A percentile compares a stretch with the other conserved stretches of the same genome.
Conservation (phyloP, 345 rosid genomes). For the Heritiera fomes region DNA sequence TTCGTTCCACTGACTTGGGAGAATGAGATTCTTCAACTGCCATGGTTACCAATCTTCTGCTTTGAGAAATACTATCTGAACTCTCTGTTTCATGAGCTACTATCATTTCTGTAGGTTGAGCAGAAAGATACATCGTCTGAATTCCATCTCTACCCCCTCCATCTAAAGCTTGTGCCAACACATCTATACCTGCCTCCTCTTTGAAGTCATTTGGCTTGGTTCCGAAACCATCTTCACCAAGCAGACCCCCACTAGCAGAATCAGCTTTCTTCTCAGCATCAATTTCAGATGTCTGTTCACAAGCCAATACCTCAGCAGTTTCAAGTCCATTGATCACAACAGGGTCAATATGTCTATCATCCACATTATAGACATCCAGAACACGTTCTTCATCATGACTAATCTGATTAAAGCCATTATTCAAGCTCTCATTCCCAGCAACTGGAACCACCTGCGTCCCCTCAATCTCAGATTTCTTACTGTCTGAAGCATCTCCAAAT, state of each 20-base stretch:
- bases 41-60: slow-evolving; percentile 22
- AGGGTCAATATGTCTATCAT: slow-evolving; percentile 30
- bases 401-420: slow-evolving; percentile 51
- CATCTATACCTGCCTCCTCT: slow-evolving; percentile 23
- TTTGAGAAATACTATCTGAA: slow-evolving; percentile 23
- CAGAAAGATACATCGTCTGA: slow-evolving; percentile 21
- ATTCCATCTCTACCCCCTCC: slow-evolving; percentile 36
- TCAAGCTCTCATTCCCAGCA: slow-evolving; percentile 32
- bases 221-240: slow-evolving; percentile 31
- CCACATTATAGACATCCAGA: slow-evolving; percentile 28
- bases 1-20: slow-evolving; percentile 18
- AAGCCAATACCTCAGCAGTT: slow-evolving; percentile 24
- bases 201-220: slow-evolving; percentile 30
- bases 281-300: slow-evolving; percentile 26
- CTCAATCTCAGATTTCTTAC: slow-evolving; percentile 30
- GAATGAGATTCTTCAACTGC: slow-evolving; percentile 17
- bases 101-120: slow-evolving; percentile 19
- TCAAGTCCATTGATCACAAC: slow-evolving; percentile 22
- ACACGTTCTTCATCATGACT: slow-evolving; percentile 29
- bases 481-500: slow-evolving; percentile 37
- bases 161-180: slow-evolving; percentile 22
- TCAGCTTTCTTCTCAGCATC: slow-evolving; percentile 16
- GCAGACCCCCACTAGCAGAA: slow-evolving; percentile 20
- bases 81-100: slow-evolving; percentile 23
- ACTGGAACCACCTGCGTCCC: slow-evolving; percentile 31